Base-by-base conservation (phyloP, 306 rosid genomes). In the Sindora glabra region DNA sequence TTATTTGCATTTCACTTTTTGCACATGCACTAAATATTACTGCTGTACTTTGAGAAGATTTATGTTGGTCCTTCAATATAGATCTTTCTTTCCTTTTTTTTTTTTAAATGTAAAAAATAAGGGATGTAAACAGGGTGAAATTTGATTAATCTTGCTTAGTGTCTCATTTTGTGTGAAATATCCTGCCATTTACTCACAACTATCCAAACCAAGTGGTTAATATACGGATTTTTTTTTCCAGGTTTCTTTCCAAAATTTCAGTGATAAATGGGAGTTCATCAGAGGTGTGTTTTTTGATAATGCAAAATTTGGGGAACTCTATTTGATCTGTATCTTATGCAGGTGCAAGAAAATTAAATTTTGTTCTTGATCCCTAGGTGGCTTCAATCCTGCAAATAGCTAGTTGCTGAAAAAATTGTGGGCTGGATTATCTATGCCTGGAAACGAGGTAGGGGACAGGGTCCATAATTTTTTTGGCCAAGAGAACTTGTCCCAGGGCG, bases 401-500 rank as follows among this genome's bases (percentile, higher is more conserved):
- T 72, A 68, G 80, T 63, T 62, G 64, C 81, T 74, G 86, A 64
- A n/a, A n/a, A n/a, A n/a, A n/a, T n/a, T 68, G 77, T 68, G 82
- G 80, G 81, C 79, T 74, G 76, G 83, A 69, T 79, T 69, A 87
- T 87, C 95, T 81, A 91, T 91, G 97, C 96, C 97, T 83, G 92
- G 96, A 71, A 91, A 91, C 97, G 97, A 91, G 78, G 86, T 85
- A 62, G 96, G 96, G 56, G 96, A 91, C 76, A 91, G 97, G 97
- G 95, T 91, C 80, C 97, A 87, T 78, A 91, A 91, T 77, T 91
- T 87, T 86, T 91, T 91, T 79, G 97, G 92, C 80, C 97, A 87
- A 74, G 97, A 91, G 37, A 87, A 85, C 82, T 78, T 87, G 84
- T 76, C 86, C 39, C 96, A 83, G 74, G 92, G 82, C 72, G 96